These are phyloP conservation scores for Mycena venus DNA, from an alignment of 768 basidiomycete species.

Conservation along the genomic window DNA sequence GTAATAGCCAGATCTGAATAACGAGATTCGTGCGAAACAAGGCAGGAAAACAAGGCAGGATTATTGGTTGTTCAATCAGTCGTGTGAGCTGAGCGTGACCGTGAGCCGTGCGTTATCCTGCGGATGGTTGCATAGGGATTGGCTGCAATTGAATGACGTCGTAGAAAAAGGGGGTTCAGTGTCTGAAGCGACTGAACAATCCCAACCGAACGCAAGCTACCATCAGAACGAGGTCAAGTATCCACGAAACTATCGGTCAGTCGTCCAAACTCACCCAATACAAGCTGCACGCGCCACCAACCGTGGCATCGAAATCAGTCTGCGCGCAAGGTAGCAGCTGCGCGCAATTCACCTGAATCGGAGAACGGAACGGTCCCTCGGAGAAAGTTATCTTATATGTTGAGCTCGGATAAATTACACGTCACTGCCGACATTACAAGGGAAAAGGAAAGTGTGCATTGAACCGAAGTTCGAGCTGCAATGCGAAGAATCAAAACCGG, in stretches of 20 bases:
- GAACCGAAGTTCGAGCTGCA: neutral
- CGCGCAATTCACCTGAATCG: neutral
- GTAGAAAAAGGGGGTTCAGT: neutral
- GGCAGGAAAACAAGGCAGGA: neutral
- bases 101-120: too few species aligned
- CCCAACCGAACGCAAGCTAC: neutral
- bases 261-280: neutral
- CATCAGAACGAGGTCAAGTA: neutral
- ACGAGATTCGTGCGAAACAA: too few species aligned
- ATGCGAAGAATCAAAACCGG: slow-evolving; percentile 10
- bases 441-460: neutral
- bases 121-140: neutral
- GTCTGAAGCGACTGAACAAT: neutral
- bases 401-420: slow-evolving; percentile 30
- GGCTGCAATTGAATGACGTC: neutral
- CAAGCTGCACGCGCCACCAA: neutral
- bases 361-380: neutral
- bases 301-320: neutral
- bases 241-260: neutral
- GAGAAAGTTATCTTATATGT: neutral
- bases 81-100: neutral
- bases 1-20: neutral
- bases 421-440: slow-evolving; percentile 3
- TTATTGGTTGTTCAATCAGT: neutral
- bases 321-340: neutral